A percentile compares a stretch with the other conserved stretches of the same genome.
phyloP scores from a whole-genome alignment of 805 yeast species.

The Metschnikowia sp. region DNA sequence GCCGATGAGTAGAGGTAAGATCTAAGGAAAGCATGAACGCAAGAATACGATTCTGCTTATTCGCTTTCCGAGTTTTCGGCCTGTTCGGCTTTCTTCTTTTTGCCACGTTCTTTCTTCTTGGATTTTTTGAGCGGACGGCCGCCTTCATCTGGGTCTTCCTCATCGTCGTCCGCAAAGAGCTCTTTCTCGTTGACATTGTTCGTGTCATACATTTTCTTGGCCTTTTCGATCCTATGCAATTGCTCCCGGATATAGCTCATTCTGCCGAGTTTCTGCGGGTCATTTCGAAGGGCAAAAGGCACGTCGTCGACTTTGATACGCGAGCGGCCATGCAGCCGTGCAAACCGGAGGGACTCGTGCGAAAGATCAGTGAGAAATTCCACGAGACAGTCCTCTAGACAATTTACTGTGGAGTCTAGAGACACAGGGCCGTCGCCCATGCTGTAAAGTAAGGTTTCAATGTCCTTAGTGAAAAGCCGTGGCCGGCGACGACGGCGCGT shows the following conservation, averaged over 20 bases:
- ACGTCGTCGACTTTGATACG: slow-evolving; percentile 42
- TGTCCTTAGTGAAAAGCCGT: slow-evolving; percentile 38
- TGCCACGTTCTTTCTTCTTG: slow-evolving; percentile 7
- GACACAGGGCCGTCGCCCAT: slow-evolving; percentile 42
- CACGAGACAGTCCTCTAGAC: slow-evolving; percentile 37
- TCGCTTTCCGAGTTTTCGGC: slow-evolving; percentile 18
- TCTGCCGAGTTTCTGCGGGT: slow-evolving; percentile 41
- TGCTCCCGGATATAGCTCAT: slow-evolving; percentile 39
- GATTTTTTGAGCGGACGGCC: slow-evolving; percentile 12
- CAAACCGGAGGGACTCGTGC: slow-evolving; percentile 29
- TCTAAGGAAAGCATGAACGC: neutral
- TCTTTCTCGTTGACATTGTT: slow-evolving; percentile 20
- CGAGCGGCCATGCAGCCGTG: slow-evolving; percentile 36
- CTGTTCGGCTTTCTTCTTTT: slow-evolving; percentile 8
- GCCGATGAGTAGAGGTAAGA: slow-evolving; percentile 9
- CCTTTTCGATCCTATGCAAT: slow-evolving; percentile 34
- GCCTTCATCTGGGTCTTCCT: slow-evolving; percentile 18
- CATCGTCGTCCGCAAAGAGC: slow-evolving; percentile 16
- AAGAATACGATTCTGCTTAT: neutral
- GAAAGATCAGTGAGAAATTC: slow-evolving; percentile 37
- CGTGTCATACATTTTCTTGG: slow-evolving; percentile 41
- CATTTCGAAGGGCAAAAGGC: slow-evolving; percentile 39
- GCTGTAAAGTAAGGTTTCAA: slow-evolving; percentile 39
- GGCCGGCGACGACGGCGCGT: slow-evolving; percentile 27
- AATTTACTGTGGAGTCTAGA: slow-evolving; percentile 34